Evolutionary conservation across 2,329 filamentous ascomycete genomes (phyloP), one percentile per base, ranked within the genome.

Genomic region (Zasmidium angulare): DNA sequence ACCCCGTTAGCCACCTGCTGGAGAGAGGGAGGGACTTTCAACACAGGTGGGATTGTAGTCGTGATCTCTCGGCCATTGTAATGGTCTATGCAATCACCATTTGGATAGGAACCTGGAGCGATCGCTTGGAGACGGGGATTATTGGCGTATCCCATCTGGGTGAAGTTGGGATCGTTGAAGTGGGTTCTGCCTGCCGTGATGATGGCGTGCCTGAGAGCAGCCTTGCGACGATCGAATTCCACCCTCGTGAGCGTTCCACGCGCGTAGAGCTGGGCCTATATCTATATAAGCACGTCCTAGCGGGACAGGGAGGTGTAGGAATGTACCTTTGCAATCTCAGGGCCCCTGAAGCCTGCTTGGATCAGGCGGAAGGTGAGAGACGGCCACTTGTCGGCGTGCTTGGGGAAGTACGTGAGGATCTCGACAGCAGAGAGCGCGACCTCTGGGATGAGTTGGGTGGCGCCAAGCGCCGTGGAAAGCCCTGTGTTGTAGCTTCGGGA

Each of bases 181-280:
- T 7, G 17, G 19, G 26, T 19, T 19, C 21, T 48, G 9, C 53
- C 53, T 3, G 53, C 53, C n/a, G 23, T 21, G 40, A 31, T n/a
- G 43, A 55, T 55, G 21, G 21, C 40, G 3, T 40, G 53, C 11
- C 53, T 23, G n/a, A 46, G 36, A 3, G 17, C 14, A 20, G 19
- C 14, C 22, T 48, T 55, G n/a, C 29, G 29, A n/a, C 47, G 43
- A 3, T 36, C 20, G 14, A 23, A 19, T 22, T 40, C 36, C 1
- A 7, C 24, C 2, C 14, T 31, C 14, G 23, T 20, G 2, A 55
- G 46, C 14, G 11, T 55, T 12, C 24, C 43, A 6, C 53, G 53
- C 17, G 53, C 53, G 24, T 48, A n/a, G 1, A 55, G 53, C n/a
- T 48, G 40, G 23, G 47, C 53, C 53, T 55, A 17, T 14, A 43